phyloP scores from a whole-genome alignment of 2,329 filamentous ascomycete genomes.

The Beauveria caledonica region DNA sequence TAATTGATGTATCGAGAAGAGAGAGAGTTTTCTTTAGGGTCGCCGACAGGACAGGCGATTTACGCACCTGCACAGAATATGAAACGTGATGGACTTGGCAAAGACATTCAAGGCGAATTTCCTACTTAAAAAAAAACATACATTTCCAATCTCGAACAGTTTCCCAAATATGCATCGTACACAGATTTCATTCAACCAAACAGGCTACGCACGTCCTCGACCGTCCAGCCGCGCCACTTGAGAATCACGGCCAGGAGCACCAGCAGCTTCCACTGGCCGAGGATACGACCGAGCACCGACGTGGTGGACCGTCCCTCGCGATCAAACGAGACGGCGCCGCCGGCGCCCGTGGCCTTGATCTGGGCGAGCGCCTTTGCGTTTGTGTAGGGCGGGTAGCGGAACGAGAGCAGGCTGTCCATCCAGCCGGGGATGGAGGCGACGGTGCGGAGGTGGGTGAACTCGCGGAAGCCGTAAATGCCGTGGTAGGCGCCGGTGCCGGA shows the following conservation, averaged over 20 bases:
- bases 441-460: constrained; percentile 32
- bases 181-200: not conserved
- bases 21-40: too few species aligned
- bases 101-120: too few species aligned
- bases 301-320: not conserved
- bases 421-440: constrained; percentile 29
- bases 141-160: not conserved
- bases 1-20: not conserved
- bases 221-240: constrained; percentile 6
- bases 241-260: not conserved
- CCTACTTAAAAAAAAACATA: not conserved
- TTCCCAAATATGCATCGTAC: not conserved
- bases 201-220: not conserved
- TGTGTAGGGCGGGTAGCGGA: constrained; percentile 18
- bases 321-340: not conserved
- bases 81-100: too few species aligned
- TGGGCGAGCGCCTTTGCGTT: constrained; percentile 9
- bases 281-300: not conserved
- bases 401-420: constrained; percentile 23
- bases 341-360: constrained; percentile 4
- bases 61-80: not conserved
- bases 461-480: constrained; percentile 38
- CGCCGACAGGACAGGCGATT: not conserved
- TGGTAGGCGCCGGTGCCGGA: constrained; percentile 42
- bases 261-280: constrained; percentile 10